A percentile compares a stretch with the other conserved stretches of the same genome.
phyloP scores from a whole-genome alignment of 2,329 filamentous ascomycete species.

The Fusarium armeniacum region DNA sequence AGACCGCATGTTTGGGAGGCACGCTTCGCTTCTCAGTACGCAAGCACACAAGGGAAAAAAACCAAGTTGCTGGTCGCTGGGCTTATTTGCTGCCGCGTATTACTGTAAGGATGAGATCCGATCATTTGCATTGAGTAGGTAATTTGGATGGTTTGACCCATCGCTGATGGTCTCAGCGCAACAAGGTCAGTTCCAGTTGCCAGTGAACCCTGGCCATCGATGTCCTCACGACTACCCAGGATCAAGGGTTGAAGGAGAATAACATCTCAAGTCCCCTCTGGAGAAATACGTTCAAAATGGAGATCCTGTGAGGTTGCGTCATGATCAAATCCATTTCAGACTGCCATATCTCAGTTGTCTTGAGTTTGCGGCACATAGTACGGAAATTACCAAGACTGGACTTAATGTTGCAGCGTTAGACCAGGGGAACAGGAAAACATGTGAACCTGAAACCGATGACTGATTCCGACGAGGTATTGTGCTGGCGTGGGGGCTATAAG shows the following conservation, averaged over 20 bases:
- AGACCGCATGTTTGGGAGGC: constrained; percentile 46
- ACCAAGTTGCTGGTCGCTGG: constrained; percentile 2
- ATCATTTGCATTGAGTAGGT: constrained; percentile 24
- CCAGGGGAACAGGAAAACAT: constrained; percentile 32
- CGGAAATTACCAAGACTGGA: constrained; percentile 25
- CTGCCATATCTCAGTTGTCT: constrained; percentile 25
- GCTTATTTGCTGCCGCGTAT: constrained; percentile 20
- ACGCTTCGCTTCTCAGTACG: constrained; percentile 32
- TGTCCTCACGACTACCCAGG: constrained; percentile 36
- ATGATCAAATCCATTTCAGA: constrained; percentile 19
- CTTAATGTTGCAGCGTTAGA: constrained; percentile 21
- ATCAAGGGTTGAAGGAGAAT: constrained; percentile 32
- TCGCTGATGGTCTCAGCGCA: constrained; percentile 18
- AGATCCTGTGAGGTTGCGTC: constrained; percentile 36
- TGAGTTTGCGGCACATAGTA: constrained; percentile 23
- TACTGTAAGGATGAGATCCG: constrained; percentile 19
- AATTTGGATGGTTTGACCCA: constrained; percentile 21
- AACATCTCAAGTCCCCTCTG: constrained; percentile 4
- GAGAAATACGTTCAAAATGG: constrained; percentile 21
- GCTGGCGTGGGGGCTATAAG: constrained; percentile 43
- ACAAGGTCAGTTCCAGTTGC: constrained; percentile 24
- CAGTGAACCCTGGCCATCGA: constrained; percentile 32
- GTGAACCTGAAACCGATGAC: constrained; percentile 32
- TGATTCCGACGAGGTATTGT: constrained; percentile 31
- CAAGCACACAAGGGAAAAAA: constrained; percentile 23